phyloP scores from a whole-genome alignment of 805 yeast genomes.

The Cyberlindnera samutprakarnensis region DNA sequence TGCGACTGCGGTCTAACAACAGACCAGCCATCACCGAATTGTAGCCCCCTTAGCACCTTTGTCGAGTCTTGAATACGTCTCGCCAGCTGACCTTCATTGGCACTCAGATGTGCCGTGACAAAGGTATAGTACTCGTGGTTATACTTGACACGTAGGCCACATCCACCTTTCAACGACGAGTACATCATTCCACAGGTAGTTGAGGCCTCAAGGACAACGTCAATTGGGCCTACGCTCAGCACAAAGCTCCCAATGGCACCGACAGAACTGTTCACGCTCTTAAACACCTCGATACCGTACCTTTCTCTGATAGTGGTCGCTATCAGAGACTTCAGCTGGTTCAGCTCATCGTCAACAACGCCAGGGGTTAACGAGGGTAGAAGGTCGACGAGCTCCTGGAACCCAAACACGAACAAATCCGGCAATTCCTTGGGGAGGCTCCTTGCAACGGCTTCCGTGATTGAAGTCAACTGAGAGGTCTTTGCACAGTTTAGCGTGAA shows the following conservation, averaged over 20 bases:
- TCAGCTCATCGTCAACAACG: slow-evolving; percentile 30
- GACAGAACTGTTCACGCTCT: slow-evolving; percentile 30
- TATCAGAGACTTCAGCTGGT: slow-evolving; percentile 28
- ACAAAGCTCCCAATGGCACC: slow-evolving; percentile 56
- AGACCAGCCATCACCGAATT: slow-evolving; percentile 46
- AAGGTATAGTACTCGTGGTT: slow-evolving; percentile 39
- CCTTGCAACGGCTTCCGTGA: slow-evolving; percentile 21
- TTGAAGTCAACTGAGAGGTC: slow-evolving; percentile 25
- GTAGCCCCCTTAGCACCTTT: slow-evolving; percentile 43
- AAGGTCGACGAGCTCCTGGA: slow-evolving; percentile 68
- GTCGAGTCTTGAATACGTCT: slow-evolving; percentile 48
- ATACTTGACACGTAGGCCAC: slow-evolving; percentile 44
- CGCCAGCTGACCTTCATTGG: slow-evolving; percentile 60
- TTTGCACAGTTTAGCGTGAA: slow-evolving; percentile 55
- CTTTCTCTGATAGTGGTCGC: slow-evolving; percentile 27
- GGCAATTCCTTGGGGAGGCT: slow-evolving; percentile 29
- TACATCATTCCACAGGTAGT: slow-evolving; percentile 23
- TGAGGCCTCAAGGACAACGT: slow-evolving; percentile 1
- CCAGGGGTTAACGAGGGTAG: slow-evolving; percentile 43
- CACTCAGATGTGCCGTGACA: slow-evolving; percentile 66
- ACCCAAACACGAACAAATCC: slow-evolving; percentile 50
- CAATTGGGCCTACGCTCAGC: slow-evolving; percentile 24
- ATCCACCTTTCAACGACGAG: slow-evolving; percentile 72
- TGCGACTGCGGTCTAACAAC: slow-evolving; percentile 47
- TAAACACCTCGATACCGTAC: slow-evolving; percentile 31